Evolutionary conservation across 1,284 basidiomycete genomes (phyloP).

Genomic region (Heterobasidion parviporum): DNA sequence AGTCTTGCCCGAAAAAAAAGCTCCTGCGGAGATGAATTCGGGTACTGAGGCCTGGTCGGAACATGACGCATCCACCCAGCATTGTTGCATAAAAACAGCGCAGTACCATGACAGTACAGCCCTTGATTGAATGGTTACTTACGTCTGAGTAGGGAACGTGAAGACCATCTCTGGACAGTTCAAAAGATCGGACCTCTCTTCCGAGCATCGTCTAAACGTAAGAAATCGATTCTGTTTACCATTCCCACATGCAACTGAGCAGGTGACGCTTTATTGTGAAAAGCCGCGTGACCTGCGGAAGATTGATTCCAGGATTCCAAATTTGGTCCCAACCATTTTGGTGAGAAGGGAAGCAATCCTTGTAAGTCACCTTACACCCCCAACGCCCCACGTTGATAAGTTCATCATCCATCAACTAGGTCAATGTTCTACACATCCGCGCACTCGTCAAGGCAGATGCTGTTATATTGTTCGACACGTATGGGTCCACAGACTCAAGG

Average conservation of each 20-base stretch:
- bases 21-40: not conserved
- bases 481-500: constrained; percentile 77
- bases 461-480: constrained; percentile 89
- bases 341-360: constrained; percentile 84
- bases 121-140: constrained; percentile 14
- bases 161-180: constrained; percentile 88
- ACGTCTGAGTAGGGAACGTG: constrained; percentile 58
- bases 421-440: constrained; percentile 92
- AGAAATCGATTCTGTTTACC: constrained; percentile 8
- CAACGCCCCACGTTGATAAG: not conserved
- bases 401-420: constrained; percentile 29
- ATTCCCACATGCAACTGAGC: constrained; percentile 1
- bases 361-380: constrained; percentile 32
- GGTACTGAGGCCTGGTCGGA: not conserved
- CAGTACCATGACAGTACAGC: not conserved
- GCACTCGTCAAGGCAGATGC: constrained; percentile 91
- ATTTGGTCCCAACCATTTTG: constrained; percentile 91
- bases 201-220: constrained; percentile 85
- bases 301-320: constrained; percentile 91
- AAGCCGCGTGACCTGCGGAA: constrained; percentile 95
- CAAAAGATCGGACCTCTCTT: constrained; percentile 82
- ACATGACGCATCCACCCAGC: not conserved
- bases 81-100: not conserved
- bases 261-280: constrained; percentile 9
- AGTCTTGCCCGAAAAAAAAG: too few species aligned